Conservation (phyloP, 495 filamentous ascomycete genomes). For the Aspergillus nanangensis region DNA sequence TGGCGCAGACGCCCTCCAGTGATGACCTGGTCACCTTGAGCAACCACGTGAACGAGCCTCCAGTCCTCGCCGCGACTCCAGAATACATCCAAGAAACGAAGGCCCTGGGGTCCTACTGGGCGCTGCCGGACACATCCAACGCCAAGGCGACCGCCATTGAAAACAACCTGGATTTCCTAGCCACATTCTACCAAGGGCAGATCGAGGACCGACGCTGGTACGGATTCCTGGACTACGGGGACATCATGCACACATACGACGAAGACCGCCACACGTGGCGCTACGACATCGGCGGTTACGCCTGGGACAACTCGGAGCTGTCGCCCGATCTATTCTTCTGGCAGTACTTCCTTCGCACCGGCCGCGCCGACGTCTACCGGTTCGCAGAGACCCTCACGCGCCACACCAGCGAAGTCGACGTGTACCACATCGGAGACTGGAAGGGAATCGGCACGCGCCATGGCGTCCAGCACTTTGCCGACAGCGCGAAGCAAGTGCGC, state of each 20-base stretch:
- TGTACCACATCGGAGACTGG: constrained; percentile 43
- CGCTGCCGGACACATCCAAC: constrained; percentile 9
- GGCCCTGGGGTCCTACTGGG: constrained; percentile 41
- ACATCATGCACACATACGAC: constrained; percentile 50
- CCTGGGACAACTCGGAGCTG: constrained; percentile 52
- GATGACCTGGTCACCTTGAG: constrained; percentile 27
- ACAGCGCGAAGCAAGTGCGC: constrained; percentile 47
- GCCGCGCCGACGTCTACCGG: constrained; percentile 38
- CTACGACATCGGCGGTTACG: constrained; percentile 49
- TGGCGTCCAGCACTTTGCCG: constrained; percentile 46
- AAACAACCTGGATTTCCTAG: constrained; percentile 37
- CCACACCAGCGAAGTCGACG: constrained; percentile 47
- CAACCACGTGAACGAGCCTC: constrained; percentile 27
- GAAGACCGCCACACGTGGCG: constrained; percentile 44
- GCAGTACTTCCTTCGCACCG: constrained; percentile 47
- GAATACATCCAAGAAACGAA: constrained; percentile 36
- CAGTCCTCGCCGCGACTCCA: constrained; percentile 30
- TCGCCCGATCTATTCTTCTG: constrained; percentile 49
- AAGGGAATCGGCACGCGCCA: constrained; percentile 49
- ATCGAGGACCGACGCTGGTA: constrained; percentile 44
- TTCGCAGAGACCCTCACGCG: constrained; percentile 45
- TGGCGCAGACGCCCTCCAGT: constrained; percentile 33
- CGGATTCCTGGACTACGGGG: constrained; percentile 49
- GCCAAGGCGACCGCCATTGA: constrained; percentile 25
- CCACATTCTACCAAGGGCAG: constrained; percentile 41